Evolutionary conservation across 148 eudicot genomes (phyloP), one percentile per base, ranked within the genome.

Genomic region (Amaranthus palmeri): DNA sequence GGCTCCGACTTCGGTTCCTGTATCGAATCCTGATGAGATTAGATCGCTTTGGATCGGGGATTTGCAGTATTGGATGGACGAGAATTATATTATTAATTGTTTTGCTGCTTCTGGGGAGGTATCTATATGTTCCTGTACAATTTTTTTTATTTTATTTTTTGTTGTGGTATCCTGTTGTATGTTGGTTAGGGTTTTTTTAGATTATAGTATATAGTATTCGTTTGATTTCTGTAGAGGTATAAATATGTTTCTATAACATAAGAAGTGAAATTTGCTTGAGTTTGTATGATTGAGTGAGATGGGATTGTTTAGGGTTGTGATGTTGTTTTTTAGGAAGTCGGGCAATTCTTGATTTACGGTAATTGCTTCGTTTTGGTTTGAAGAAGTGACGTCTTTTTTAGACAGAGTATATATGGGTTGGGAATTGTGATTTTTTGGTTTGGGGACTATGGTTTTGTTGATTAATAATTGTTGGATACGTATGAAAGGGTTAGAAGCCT

Each of bases 51-150:
- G 99, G 99, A 89, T 95, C 79, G 99, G 99, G 42, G 99, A 89
- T 74, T 78, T 95, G 87, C 97, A 89, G 92, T 85, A 78, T 44
- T 91, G 93, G 93, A 91, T 95, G 99, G 96, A 91, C 42, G 99
- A 95, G 87, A 81, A 72, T 71, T 92, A 86, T 80, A 77, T 95
- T 8, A 76, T 63, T 53, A 65, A 15, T 6, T 88, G 88, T 49
- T 95, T 95, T 70, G 81, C 70, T 46, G 74, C 81, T 40, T 72
- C 86, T n/a, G 97, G 97, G 43, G 96, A 95, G 93, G 99, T 93
- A 64, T 2, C 10, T 52, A 36, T 43, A 8, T 18, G 11, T 40
- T 15, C 14, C 5, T 2, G 49, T 14, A 0, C 3, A 13, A 14
- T 42, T 36, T 73, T 52, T 0, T 67, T 9, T 53, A 0, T 10